Base-by-base conservation (phyloP, 2,329 filamentous ascomycete species). In the Xylariaceae sp. region DNA sequence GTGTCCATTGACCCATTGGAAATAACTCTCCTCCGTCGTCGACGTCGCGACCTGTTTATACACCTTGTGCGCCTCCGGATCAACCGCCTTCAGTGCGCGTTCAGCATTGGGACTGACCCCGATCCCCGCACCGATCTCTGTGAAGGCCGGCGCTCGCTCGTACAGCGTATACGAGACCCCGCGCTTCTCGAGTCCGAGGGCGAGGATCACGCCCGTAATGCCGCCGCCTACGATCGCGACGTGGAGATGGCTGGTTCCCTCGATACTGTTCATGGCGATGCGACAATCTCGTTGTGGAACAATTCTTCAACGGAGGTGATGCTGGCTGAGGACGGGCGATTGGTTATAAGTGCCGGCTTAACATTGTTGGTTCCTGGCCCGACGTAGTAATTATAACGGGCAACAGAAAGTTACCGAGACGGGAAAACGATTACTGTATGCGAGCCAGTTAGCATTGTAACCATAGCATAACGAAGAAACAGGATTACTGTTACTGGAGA, bases 31-130 rank as follows among this genome's bases (percentile, higher is more conserved):
- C 39, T 50, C 55, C 17, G 8, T 39, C 6, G 51, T 59, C 15
- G 63, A 51, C 3, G 67, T 56, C 10, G 73, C 69, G 1, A 75
- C 70, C 4, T 62, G 60, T 61, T 75, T 74, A 66, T 73, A 79
- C 0, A 76, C 73, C 0, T 67, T 68, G 45, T 75, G 67, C 0
- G 68, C 65, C 8, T 50, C 56, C 1, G 74, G 73, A 55, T 75
- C 72, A 6, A 79, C 69, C 11, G 69, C 55, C 4, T 60, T 62
- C 72, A 83, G 76, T 11, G 79, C 78, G 9, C 72, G 71, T 62
- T 81, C 75, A 1, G 79, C 79, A 61, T 81, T 81, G n/a, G 78
- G 78, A 6, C 74, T 77, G 64, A 82, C 78, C 2, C 77, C 80
- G 30, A 83, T 78, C 6, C 80, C 81, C 0, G 80, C 80, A 0